Base-by-base conservation (phyloP, 768 basidiomycete genomes). In the Strobilomyces echinocephalus region DNA sequence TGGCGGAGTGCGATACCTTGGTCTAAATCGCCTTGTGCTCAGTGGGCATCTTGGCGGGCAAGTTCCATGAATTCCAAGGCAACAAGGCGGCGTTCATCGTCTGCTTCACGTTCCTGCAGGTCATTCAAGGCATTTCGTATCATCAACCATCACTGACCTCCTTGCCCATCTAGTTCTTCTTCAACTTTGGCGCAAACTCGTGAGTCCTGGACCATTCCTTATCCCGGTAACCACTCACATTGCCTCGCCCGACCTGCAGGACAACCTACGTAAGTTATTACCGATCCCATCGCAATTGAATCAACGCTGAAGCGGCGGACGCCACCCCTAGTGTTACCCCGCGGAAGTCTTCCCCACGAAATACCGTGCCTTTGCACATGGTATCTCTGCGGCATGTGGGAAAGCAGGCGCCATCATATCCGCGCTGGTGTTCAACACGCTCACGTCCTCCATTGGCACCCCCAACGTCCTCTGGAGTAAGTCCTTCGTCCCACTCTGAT, bases 291-390 rank as follows among this genome's bases (percentile, higher is more conserved):
- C 26, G 33, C 30, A 18, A 14, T 0, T 15, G 11, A 35, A 30
- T 12, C 14, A 12, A 38, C 9, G 20, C 56, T 62, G 26, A 38
- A 65, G 12, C 4, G 24, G n/a, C 14, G 5, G 6, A 35, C 26
- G 50, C 15, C 24, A 26, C n/a, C 16, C 16, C 30, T 42, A 84
- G 81, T 79, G 82, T 64, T 86, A 87, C 63, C 85, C 88, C 3
- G 85, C 84, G 4, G 87, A 89, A 70, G 83, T 89, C 11, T 89
- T 88, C 74, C 89, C 88, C 0, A 91, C 89, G 1, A 75, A 82
- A 35, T 88, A 82, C 70, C 79, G 83, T 42, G 85, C 84, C 24
- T 78, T 79, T 45, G 88, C 87, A 14, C 88, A 90, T 64, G 89
- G 89, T 28, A 71, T 88, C 12, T 83, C 81, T 2, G 88, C 89